A percentile compares a stretch with the other conserved stretches of the same genome.
phyloP scores from a whole-genome alignment of 2,329 filamentous ascomycete species.

The Leptographium procerum region DNA sequence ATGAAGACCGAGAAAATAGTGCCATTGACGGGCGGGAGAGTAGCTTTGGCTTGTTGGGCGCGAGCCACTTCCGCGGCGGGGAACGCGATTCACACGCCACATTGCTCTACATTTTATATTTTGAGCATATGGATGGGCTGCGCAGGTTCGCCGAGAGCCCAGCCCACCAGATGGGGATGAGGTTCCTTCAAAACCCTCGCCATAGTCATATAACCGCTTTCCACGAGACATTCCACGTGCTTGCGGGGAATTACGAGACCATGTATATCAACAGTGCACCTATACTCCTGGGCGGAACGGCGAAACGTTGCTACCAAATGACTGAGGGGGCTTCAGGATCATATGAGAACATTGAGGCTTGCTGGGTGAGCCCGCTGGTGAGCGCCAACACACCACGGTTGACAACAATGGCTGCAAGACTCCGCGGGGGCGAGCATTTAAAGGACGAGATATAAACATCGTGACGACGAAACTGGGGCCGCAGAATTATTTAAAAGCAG shows the following conservation, averaged over 20 bases:
- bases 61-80: slow-evolving; percentile 26
- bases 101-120: slow-evolving; percentile 13
- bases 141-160: slow-evolving; percentile 10
- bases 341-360: not conserved
- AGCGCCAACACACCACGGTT: slow-evolving; percentile 6
- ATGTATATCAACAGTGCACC: slow-evolving; percentile 13
- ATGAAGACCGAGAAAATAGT: slow-evolving; percentile 13
- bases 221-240: slow-evolving; percentile 14
- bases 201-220: slow-evolving; percentile 10
- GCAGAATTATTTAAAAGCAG: too few relatives aligned
- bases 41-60: slow-evolving; percentile 35
- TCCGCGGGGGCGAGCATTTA: not conserved
- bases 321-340: not conserved
- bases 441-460: not conserved
- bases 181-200: slow-evolving; percentile 5
- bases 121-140: slow-evolving; percentile 10
- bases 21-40: slow-evolving; percentile 10
- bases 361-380: slow-evolving; percentile 10
- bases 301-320: not conserved
- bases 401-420: slow-evolving; percentile 8
- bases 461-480: too few relatives aligned
- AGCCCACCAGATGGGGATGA: slow-evolving; percentile 6
- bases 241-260: slow-evolving; percentile 9
- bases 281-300: slow-evolving; percentile 5
- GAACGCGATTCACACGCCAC: slow-evolving; percentile 11